Evolutionary conservation across 805 yeast species (phyloP), one percentile per base, ranked within the genome.

Genomic region (Candida insectalens): DNA sequence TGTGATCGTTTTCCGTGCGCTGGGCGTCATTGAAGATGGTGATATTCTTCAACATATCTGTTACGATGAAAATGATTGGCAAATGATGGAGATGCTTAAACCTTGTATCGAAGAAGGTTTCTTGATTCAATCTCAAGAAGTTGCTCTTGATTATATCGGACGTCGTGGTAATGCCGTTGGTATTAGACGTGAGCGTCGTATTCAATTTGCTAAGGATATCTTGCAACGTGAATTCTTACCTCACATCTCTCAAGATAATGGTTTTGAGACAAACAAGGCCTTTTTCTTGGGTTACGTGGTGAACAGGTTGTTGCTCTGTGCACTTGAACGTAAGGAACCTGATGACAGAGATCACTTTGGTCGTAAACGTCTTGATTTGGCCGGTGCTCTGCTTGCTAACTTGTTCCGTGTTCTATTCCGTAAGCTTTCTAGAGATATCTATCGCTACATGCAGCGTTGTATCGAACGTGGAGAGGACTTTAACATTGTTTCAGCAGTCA

Each of bases 271-370:
- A 33, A 77, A 96, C 62, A 92, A 92, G 61, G 97, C 98, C 0
- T 92, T 83, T 57, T 92, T 85, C 73, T 67, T 92, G 49, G 99
- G 99, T 49, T 92, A 92, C 64, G 89, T 92, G 92, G 94, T 92
- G 37, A 94, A 92, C 63, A 74, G 97, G 61, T 69, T 92, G 63
- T 72, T 92, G 49, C 69, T 92, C 39, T 88, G 96, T 70, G 97
- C 98, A 19, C 69, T 92, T 46, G 98, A 88, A 57, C 81, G 99
- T 69, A 85, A 88, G 47, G 97, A 89, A 57, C 94, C 92, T 41
- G 99, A 92, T 60, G 99, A 92, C 63, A 85, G 98, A 72, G 99
- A 92, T 67, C 99, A 92, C 64, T 92, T 92, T 60, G 99, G 99
- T 59, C 92, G 88, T 62, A 92, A 92, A 65, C 79, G 99, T 65